Conservation (phyloP, 257 asterid genomes). For the Coffea eugenioides region DNA sequence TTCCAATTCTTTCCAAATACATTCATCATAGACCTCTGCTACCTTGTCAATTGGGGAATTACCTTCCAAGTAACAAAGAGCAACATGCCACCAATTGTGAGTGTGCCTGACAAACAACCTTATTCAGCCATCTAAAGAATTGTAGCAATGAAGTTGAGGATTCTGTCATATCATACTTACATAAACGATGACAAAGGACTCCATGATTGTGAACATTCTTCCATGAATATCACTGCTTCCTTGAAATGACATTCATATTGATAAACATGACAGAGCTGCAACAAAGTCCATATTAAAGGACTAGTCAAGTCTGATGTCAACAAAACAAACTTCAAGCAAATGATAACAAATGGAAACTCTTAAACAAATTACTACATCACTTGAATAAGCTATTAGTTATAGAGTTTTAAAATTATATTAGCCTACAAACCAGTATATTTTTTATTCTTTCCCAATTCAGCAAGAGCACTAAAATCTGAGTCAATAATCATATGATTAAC, state of each 20-base stretch:
- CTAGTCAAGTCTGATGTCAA: slow-evolving; percentile 11
- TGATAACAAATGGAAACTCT: neutral
- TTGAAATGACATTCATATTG: slow-evolving; percentile 82
- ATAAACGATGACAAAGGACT: slow-evolving; percentile 73
- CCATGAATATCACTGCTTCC: slow-evolving; percentile 93
- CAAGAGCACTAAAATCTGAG: neutral
- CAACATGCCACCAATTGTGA: slow-evolving; percentile 99
- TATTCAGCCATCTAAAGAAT: slow-evolving; percentile 27
- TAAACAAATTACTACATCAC: neutral
- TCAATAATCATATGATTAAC: neutral
- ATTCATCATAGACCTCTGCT: slow-evolving; percentile 60
- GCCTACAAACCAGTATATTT: neutral
- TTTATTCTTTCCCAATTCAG: neutral
- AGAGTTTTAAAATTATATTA: neutral
- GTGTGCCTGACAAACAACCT: slow-evolving; percentile 58
- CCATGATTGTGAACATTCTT: slow-evolving; percentile 78
- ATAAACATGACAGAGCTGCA: slow-evolving; percentile 95
- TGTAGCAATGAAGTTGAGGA: slow-evolving; percentile 8
- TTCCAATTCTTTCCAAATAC: slow-evolving; percentile 81
- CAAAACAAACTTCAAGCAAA: neutral
- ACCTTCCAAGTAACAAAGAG: slow-evolving; percentile 89
- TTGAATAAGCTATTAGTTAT: neutral
- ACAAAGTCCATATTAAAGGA: neutral
- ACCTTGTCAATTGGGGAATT: slow-evolving; percentile 63
- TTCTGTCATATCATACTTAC: slow-evolving; percentile 38